Percentiles rank a stretch among this genome's conserved stretches.
phyloP scores from a whole-genome alignment of 1,284 basidiomycete species.

The Coniferiporia sulphurascens region DNA sequence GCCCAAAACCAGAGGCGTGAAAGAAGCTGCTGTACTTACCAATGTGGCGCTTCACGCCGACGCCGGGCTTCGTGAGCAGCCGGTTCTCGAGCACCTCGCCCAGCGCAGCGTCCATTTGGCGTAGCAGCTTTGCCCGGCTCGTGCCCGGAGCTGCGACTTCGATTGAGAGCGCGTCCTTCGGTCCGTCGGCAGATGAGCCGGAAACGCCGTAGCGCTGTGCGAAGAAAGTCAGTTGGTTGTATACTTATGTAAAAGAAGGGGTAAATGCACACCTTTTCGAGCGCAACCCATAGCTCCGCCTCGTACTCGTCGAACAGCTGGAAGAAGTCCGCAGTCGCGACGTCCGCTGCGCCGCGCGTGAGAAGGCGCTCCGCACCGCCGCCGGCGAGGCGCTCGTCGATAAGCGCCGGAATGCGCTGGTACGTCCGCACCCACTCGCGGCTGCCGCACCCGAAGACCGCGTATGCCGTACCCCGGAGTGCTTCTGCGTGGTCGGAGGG shows the following conservation, averaged over 20 bases:
- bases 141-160: constrained; percentile 32
- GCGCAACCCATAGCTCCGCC: constrained; percentile 35
- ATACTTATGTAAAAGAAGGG: no score
- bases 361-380: constrained; percentile 39
- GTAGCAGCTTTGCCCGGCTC: constrained; percentile 33
- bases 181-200: constrained; percentile 9
- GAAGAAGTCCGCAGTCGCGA: constrained; percentile 40
- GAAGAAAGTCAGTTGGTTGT: not conserved
- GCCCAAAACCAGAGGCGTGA: no score
- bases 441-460: constrained; percentile 52
- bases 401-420: constrained; percentile 44
- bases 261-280: constrained; percentile 30
- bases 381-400: constrained; percentile 37
- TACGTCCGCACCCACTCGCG: constrained; percentile 49
- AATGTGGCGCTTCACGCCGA: constrained; percentile 40
- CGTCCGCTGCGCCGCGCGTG: constrained; percentile 39
- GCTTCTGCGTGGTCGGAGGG: constrained; percentile 24
- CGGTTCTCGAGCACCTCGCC: constrained; percentile 38
- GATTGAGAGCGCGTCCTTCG: constrained; percentile 27
- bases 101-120: constrained; percentile 36
- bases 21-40: constrained; percentile 23
- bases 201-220: constrained; percentile 13
- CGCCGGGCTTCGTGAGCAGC: constrained; percentile 35
- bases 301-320: constrained; percentile 44
- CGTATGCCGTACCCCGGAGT: constrained; percentile 37